These are phyloP conservation scores for Coprinellus micaceus DNA, from an alignment of 768 basidiomycete genomes.

Conservation along the genomic window DNA sequence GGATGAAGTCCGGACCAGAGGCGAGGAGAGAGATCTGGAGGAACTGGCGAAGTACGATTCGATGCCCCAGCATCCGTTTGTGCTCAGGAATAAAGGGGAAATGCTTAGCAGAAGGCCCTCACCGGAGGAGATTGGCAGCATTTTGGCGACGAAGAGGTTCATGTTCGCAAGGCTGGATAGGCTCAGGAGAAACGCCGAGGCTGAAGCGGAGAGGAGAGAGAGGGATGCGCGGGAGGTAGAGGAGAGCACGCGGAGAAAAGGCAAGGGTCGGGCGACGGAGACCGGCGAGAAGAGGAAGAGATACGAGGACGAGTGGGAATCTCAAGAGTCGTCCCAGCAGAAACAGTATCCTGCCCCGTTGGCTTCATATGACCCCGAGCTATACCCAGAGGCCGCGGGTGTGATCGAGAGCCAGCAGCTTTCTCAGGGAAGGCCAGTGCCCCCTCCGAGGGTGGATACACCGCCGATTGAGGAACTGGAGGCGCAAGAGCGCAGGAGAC, in stretches of 20 bases:
- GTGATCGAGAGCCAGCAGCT: slow-evolving; percentile 25
- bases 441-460: slow-evolving; percentile 17
- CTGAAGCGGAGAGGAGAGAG: slow-evolving; percentile 13
- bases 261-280: slow-evolving; percentile 7
- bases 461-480: slow-evolving; percentile 17
- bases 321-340: slow-evolving; percentile 11
- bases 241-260: neutral
- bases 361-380: slow-evolving; percentile 29
- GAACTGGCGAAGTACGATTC: slow-evolving; percentile 28
- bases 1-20: slow-evolving; percentile 29
- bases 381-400: slow-evolving; percentile 34
- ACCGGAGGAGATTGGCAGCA: neutral
- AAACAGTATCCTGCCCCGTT: slow-evolving; percentile 37
- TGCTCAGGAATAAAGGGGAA: slow-evolving; percentile 6
- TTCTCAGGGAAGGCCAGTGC: slow-evolving; percentile 15
- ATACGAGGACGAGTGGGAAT: slow-evolving; percentile 3
- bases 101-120: too few species aligned
- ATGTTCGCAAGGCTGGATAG: neutral
- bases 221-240: slow-evolving; percentile 5
- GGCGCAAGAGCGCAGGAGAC: slow-evolving; percentile 16
- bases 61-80: slow-evolving; percentile 1
- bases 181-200: slow-evolving; percentile 4
- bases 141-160: slow-evolving; percentile 1
- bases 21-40: slow-evolving; percentile 32
- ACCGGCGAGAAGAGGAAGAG: slow-evolving; percentile 14